These are phyloP conservation scores for Nakazawaea ambrosiae DNA, from an alignment of 805 yeast genomes.

Conservation along the genomic window DNA sequence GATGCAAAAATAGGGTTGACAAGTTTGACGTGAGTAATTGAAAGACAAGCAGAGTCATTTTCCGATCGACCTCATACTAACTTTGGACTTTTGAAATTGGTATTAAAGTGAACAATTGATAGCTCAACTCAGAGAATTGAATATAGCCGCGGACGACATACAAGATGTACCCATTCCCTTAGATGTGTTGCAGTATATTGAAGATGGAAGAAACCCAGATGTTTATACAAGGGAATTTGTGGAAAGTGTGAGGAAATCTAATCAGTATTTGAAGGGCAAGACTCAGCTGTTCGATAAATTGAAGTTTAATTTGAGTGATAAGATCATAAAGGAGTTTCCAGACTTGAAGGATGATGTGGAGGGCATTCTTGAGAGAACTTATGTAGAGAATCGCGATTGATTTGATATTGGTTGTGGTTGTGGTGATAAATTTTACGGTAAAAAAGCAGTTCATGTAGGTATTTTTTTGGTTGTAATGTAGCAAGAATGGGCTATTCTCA, in stretches of 20 bases:
- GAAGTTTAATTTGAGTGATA: constrained; percentile 58
- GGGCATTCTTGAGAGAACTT: constrained; percentile 43
- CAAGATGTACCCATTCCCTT: constrained; percentile 53
- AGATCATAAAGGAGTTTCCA: constrained; percentile 74
- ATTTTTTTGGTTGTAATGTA: no score
- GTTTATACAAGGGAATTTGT: constrained; percentile 95
- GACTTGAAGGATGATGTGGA: constrained; percentile 55
- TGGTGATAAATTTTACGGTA: no score
- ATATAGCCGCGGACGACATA: constrained; percentile 23
- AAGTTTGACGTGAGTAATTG: constrained; percentile 35
- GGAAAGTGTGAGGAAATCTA: constrained; percentile 85
- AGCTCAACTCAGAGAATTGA: constrained; percentile 28
- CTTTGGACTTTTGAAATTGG: constrained; percentile 20
- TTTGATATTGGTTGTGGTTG: no score
- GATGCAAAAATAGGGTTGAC: constrained; percentile 61
- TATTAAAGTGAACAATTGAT: constrained; percentile 28
- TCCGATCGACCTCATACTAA: no score
- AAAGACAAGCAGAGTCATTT: constrained; percentile 29
- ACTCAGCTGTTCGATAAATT: constrained; percentile 52
- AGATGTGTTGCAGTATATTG: constrained; percentile 87
- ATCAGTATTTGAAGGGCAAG: constrained; percentile 83
- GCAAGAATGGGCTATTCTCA: no score
- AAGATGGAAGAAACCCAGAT: constrained; percentile 95
- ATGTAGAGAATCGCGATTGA: background rate
- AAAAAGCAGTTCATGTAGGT: no score